Evolutionary conservation across 2,329 filamentous ascomycete genomes (phyloP).

Genomic region (Elsinoe arachidis): DNA sequence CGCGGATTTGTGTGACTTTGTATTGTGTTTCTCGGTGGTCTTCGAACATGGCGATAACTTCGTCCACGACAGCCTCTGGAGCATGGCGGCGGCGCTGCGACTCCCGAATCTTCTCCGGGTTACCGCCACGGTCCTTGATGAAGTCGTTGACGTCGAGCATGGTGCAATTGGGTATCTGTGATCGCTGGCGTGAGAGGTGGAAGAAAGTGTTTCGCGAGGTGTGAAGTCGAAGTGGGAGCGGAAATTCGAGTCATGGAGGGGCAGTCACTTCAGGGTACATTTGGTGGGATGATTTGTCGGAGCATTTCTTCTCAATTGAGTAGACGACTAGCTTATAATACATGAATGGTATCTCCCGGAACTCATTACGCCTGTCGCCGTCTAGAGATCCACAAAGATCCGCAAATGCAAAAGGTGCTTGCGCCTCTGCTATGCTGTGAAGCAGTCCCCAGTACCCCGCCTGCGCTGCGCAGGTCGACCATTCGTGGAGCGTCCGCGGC

Average conservation of each 20-base stretch:
- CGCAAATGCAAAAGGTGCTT: neutral
- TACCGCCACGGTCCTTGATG: conserved; percentile 71
- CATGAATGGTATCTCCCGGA: conserved; percentile 1
- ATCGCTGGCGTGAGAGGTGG: neutral
- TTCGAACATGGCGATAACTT: conserved; percentile 79
- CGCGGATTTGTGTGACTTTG: conserved; percentile 68
- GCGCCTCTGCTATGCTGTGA: conserved; percentile 6
- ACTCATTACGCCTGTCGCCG: neutral
- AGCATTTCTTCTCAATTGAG: neutral
- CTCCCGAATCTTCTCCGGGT: conserved; percentile 85
- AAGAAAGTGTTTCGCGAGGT: neutral
- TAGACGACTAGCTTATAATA: neutral
- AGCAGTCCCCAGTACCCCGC: neutral
- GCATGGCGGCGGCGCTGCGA: conserved; percentile 78
- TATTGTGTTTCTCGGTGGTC: conserved; percentile 76
- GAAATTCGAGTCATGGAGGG: neutral
- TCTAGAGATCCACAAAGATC: neutral
- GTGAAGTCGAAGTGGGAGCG: conserved; percentile 1
- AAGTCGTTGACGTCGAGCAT: conserved; percentile 44
- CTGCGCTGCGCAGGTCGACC: neutral
- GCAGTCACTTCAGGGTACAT: neutral
- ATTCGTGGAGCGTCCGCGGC: neutral
- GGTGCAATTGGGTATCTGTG: conserved; percentile 12
- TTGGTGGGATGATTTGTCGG: neutral
- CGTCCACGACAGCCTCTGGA: conserved; percentile 75